Evolutionary conservation across 495 filamentous ascomycete species (phyloP).

Genomic region (Staphylotrichum tortipilum): DNA sequence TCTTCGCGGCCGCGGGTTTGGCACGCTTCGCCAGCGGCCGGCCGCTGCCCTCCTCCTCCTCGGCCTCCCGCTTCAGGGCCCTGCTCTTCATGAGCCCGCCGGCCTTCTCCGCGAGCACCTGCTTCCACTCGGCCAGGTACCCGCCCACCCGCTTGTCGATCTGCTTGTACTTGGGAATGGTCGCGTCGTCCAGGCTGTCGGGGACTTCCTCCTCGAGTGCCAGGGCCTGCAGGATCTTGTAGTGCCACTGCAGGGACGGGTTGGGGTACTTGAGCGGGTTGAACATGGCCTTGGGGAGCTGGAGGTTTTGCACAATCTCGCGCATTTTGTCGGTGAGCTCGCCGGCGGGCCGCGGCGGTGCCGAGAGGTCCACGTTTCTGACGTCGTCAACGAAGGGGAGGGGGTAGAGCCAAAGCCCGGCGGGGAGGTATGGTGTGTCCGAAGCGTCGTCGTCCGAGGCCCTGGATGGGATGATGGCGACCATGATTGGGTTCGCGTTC

Average conservation of each 20-base stretch:
- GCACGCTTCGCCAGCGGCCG: conserved; percentile 34
- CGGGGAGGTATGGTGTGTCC: conserved; percentile 61
- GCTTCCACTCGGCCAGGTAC: conserved; percentile 68
- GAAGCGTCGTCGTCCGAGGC: conserved; percentile 53
- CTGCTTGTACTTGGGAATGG: conserved; percentile 64
- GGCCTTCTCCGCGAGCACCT: conserved; percentile 50
- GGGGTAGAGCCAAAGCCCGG: conserved; percentile 82
- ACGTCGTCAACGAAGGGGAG: conserved; percentile 90
- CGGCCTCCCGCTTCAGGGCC: conserved; percentile 37
- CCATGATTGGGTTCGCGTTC: conserved; percentile 68
- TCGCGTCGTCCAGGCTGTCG: conserved; percentile 70
- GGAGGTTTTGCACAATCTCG: conserved; percentile 70
- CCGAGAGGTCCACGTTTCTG: conserved; percentile 47
- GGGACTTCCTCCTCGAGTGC: conserved; percentile 90
- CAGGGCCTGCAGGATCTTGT: conserved; percentile 84
- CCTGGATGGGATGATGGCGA: conserved; percentile 68
- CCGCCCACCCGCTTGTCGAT: conserved; percentile 81
- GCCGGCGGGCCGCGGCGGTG: conserved; percentile 55
- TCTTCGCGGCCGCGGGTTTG: conserved; percentile 27
- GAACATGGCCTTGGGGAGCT: conserved; percentile 79
- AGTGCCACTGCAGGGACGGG: conserved; percentile 95
- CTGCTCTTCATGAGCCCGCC: conserved; percentile 23
- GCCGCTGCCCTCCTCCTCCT: conserved; percentile 29
- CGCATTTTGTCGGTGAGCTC: conserved; percentile 73
- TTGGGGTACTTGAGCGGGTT: conserved; percentile 86